These are phyloP conservation scores for Pseudopyricularia cyperi DNA, from an alignment of 2,329 filamentous ascomycete genomes.

Conservation along the genomic window DNA sequence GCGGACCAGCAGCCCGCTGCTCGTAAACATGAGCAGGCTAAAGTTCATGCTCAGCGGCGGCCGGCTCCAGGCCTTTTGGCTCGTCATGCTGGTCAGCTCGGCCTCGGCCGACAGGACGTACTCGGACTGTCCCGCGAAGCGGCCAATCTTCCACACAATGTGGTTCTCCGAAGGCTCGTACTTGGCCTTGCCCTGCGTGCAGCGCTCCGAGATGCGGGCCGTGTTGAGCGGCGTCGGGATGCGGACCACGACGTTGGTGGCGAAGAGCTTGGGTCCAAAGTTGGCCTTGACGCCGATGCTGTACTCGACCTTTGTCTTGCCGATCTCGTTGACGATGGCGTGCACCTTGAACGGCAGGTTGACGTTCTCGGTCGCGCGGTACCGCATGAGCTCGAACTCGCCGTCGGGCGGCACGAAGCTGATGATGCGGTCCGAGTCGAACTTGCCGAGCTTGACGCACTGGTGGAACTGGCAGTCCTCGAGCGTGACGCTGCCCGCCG, in stretches of 20 bases:
- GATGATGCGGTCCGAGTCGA: slow-evolving; percentile 93
- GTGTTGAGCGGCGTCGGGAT: slow-evolving; percentile 97
- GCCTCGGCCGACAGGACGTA: slow-evolving; percentile 92
- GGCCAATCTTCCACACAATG: slow-evolving; percentile 96
- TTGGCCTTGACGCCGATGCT: slow-evolving; percentile 96
- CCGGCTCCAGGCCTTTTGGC: slow-evolving; percentile 91
- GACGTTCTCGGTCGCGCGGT: slow-evolving; percentile 95
- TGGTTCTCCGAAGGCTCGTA: slow-evolving; percentile 98
- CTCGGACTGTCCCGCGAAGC: slow-evolving; percentile 97
- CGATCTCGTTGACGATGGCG: slow-evolving; percentile 94
- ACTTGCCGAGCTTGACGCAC: slow-evolving; percentile 94
- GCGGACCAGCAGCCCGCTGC: slow-evolving; percentile 77
- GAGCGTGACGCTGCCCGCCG: slow-evolving; percentile 85
- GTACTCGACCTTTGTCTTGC: slow-evolving; percentile 96
- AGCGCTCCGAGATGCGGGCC: slow-evolving; percentile 81
- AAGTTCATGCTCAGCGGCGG: slow-evolving; percentile 89
- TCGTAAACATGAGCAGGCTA: slow-evolving; percentile 95
- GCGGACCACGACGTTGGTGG: slow-evolving; percentile 87
- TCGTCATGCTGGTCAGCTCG: slow-evolving; percentile 89
- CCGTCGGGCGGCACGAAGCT: slow-evolving; percentile 94
- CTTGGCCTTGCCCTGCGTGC: slow-evolving; percentile 92
- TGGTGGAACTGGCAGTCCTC: slow-evolving; percentile 99
- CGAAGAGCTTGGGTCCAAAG: slow-evolving; percentile 91
- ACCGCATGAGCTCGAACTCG: slow-evolving; percentile 93
- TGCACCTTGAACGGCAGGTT: slow-evolving; percentile 98